phyloP scores from a whole-genome alignment of 805 yeast species.

The Lipomyces yamadae region DNA sequence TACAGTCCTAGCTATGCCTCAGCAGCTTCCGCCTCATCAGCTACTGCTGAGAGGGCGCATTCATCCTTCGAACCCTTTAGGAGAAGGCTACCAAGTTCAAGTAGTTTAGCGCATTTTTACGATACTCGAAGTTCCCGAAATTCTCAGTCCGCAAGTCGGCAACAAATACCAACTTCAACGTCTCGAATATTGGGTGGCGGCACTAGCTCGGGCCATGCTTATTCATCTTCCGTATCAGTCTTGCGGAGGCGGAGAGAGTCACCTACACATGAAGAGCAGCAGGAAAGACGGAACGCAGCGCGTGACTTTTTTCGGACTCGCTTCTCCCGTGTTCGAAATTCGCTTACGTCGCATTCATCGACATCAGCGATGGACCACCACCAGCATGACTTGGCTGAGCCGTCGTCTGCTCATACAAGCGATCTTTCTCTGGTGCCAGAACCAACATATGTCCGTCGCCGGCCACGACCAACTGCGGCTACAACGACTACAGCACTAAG shows the following conservation, averaged over 20 bases:
- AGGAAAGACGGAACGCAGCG: constrained; percentile 3
- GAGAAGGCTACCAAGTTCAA: constrained; percentile 9
- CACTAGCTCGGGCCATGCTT: not conserved
- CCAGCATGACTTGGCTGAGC: not conserved
- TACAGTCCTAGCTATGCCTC: constrained; percentile 2
- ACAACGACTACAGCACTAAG: constrained; percentile 21
- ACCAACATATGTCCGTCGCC: constrained; percentile 34
- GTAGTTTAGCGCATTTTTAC: not conserved
- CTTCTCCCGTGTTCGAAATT: constrained; percentile 25
- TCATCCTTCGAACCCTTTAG: constrained; percentile 11
- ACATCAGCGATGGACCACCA: constrained; percentile 1
- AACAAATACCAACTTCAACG: constrained; percentile 12
- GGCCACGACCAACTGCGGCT: constrained; percentile 29
- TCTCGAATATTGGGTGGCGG: constrained; percentile 15
- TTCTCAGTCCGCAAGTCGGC: not conserved
- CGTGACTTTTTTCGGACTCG: constrained; percentile 20
- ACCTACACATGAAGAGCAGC: constrained; percentile 9
- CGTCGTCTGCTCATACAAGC: not conserved
- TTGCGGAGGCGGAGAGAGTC: constrained; percentile 11
- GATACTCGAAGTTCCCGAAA: not conserved
- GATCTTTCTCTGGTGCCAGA: constrained; percentile 30
- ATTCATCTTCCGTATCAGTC: constrained; percentile 3
- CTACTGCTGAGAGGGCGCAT: constrained; percentile 7
- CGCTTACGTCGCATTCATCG: constrained; percentile 10
- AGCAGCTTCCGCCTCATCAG: not conserved